Base-by-base conservation (phyloP, 2,329 filamentous ascomycete species). In the Dendryphion nanum region DNA sequence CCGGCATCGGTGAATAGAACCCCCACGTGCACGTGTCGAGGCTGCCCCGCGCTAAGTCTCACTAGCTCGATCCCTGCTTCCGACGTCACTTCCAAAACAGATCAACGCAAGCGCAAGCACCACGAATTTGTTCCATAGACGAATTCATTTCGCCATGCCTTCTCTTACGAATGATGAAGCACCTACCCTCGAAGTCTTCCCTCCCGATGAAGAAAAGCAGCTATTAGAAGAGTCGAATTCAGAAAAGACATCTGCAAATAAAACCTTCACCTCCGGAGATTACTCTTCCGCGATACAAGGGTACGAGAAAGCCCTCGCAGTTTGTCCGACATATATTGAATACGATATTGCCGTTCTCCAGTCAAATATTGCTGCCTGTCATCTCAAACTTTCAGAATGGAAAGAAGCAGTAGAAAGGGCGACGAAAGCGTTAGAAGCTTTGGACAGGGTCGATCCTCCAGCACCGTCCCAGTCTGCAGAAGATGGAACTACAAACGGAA, bases 321-420 rank as follows among this genome's bases (percentile, higher is more conserved):
- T 82, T 6, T 90, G 88, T 55, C 91, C 91, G 2, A 83, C 81
- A 48, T 94, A 95, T 61, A 78, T 95, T 18, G 82, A 91, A 61
- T 95, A 88, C 68, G 89, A 95, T 52, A 75, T 91, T 45, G 89
- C 90, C 18, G 87, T 97, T 7, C 74, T 97, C 5, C 81, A 84
- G 42, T 89, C 86, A 61, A 97, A 97, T 70, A 84, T 96, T 49
- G 79, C 91, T 2, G 91, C 90, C 7, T 95, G 89, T 60, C 81
- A 95, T 54, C 65, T 97, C 38, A 94, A 94, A 62, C 73, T 94
- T 3, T 75, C 82, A 44, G 83, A 91, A 44, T 96, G 89, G 87
- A 89, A 90, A 50, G 82, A 87, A 19, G 87, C 89, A 7, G 77
- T 89, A 30, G 82, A 83, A 33, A 76, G 79, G 7, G 89, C 90